Evolutionary conservation across 805 yeast genomes (phyloP).

Genomic region (Suhomyces canberraensis): DNA sequence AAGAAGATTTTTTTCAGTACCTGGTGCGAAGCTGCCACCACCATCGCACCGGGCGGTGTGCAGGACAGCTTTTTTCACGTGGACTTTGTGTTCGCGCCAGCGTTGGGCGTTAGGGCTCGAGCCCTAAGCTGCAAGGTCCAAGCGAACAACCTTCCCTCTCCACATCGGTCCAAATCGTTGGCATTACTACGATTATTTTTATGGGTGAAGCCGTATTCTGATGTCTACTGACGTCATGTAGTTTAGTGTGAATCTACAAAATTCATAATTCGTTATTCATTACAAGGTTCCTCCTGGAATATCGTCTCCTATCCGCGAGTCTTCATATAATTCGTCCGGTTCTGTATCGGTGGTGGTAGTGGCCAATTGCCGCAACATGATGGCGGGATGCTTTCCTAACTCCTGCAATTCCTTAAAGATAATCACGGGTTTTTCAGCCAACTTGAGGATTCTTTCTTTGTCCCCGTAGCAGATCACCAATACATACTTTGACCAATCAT

Average conservation of each 20-base stretch:
- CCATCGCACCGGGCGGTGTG: neutral
- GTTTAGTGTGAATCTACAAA: too few species aligned
- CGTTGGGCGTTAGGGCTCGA: conserved; percentile 13
- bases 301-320: conserved; percentile 40
- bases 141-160: too few species aligned
- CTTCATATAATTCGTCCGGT: conserved; percentile 24
- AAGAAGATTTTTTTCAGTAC: conserved; percentile 3
- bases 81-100: neutral
- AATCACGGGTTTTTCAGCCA: conserved; percentile 84
- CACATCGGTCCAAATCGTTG: too few species aligned
- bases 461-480: conserved; percentile 88
- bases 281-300: conserved; percentile 43
- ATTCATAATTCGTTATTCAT: conserved; percentile 1
- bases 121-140: conserved; percentile 14
- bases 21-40: too few species aligned
- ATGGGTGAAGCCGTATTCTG: too few species aligned
- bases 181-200: too few species aligned
- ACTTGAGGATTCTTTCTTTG: conserved; percentile 75
- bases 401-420: conserved; percentile 83
- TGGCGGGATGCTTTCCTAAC: conserved; percentile 82
- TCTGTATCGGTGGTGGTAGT: conserved; percentile 16
- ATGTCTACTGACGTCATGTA: too few species aligned
- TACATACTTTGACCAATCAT: conserved; percentile 87
- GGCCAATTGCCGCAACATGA: conserved; percentile 85
- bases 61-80: neutral